Base-by-base conservation (phyloP, 257 asterid species). In the Solanum corneliomulleri region DNA sequence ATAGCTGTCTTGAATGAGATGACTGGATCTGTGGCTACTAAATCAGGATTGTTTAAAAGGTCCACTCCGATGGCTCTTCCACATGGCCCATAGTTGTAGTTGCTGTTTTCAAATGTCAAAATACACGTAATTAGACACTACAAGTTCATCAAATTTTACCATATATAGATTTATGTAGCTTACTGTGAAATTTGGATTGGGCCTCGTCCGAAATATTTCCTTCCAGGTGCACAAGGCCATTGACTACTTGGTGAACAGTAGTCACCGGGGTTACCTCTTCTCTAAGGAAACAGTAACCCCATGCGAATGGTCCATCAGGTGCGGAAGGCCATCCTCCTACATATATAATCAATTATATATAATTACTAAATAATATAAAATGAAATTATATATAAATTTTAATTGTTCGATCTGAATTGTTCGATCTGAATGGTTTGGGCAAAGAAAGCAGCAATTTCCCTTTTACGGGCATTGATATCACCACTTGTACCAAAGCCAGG, bases 281-380 rank as follows among this genome's bases (percentile, higher is more conserved):
- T 81, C 87, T 49, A 42, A 87, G 83, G 86, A 39, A 88, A 75
- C 90, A 91, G 16, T 91, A 88, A 77, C 90, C 93, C 93, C 90
- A 86, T 33, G 91, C 87, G 44, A 86, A 89, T 86, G 90, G 88
- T 9, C 93, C 91, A 86, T 89, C 91, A 1, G 91, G 93, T 16
- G 90, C 91, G 1, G 85, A 44, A 52, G 87, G 33, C 88, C 89
- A 91, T 29, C 91, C 93, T 15, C 93, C 93, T 91, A 78, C 66
- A 45, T 39, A 39, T 39, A 39, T 78, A 29, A 2, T 45, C 20
- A 18, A 20, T 27, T 27, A 27, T 27, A 27, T 27, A 27, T 27
- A 27, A 27, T 31, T 37, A 9, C 13, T 70, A 3, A 31, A 56
- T 33, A 33, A 33, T 3, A 5, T 5, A 5, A 35, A 29, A 3